phyloP scores from a whole-genome alignment of 2,329 filamentous ascomycete species.

The Magnaporthiopsis incrustans region DNA sequence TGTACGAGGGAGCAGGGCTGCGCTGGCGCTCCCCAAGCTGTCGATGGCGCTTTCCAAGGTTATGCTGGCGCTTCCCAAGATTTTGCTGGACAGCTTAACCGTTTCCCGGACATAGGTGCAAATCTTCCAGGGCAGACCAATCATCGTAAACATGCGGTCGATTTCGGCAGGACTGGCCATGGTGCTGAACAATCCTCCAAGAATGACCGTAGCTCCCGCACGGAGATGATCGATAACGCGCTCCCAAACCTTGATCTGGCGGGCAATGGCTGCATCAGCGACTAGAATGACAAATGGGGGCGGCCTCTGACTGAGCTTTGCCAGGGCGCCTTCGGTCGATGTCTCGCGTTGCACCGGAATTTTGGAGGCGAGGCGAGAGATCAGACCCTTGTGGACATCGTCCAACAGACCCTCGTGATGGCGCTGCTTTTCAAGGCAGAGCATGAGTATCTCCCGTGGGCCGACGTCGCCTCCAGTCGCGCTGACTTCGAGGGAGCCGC shows the following conservation, averaged over 20 bases:
- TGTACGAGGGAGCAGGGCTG: constrained; percentile 11
- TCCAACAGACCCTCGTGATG: constrained; percentile 28
- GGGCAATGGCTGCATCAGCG: constrained; percentile 13
- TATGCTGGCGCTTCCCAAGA: constrained; percentile 11
- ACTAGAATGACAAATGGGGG: constrained; percentile 14
- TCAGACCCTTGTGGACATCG: constrained; percentile 8
- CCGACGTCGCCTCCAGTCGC: background rate
- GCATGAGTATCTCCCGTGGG: background rate
- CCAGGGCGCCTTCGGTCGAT: constrained; percentile 11
- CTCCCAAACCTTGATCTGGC: constrained; percentile 11
- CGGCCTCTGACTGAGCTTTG: constrained; percentile 8
- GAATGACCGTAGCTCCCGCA: constrained; percentile 14
- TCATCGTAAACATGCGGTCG: constrained; percentile 16
- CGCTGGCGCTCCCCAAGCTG: constrained; percentile 10
- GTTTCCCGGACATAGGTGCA: constrained; percentile 13
- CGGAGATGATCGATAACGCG: constrained; percentile 13
- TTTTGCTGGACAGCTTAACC: constrained; percentile 12
- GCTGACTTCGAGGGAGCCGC: background rate
- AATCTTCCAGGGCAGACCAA: constrained; percentile 19
- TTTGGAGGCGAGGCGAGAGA: background rate
- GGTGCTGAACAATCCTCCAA: constrained; percentile 15
- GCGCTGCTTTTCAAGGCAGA: constrained; percentile 26
- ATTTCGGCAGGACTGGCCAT: constrained; percentile 14
- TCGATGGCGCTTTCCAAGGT: constrained; percentile 11
- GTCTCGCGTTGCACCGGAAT: constrained; percentile 8